Base-by-base conservation (phyloP, 192 early-diverging fungal genomes). In the Allomyces arbusculus region DNA sequence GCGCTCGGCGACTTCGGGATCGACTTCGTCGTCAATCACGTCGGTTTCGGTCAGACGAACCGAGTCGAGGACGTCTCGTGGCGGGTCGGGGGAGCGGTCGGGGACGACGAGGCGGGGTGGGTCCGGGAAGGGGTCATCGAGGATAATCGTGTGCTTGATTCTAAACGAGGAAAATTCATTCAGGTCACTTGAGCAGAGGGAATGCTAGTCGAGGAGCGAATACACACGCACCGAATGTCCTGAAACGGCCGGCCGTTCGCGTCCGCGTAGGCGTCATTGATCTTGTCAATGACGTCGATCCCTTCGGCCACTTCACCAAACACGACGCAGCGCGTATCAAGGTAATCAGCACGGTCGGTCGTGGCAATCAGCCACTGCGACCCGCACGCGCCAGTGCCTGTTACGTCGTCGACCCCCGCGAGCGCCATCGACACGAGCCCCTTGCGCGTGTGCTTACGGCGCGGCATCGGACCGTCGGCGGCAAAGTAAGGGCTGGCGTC, bases 261-360 rank as follows among this genome's bases (percentile, higher is more conserved):
- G 68, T 96, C 95, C 55, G 83, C 84, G 44, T 84, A 81, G 0
- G 79, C 74, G 4, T 68, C 69, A 65, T 89, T 92, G 58, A 95
- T 82, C 67, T 83, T 76, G 43, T 95, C 91, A 11, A 96, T 66
- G 10, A 87, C 80, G 33, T 95, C 93, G 63, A 91, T 73, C 0
- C 95, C 95, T 73, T 98, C 95, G 0, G 86, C 91, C 3, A 94
- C 84, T 62, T 85, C 75, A 1, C 91, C 91, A 82, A 94, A 94
- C 20, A 91, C 80, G 20, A 87, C 89, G 28, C 89, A 87, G 44
- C 88, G 85, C 23, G 86, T 86, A 66, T 94, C 86, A 26, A 94
- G 70, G 67, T 88, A 92, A 64, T 91, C 89, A 40, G 91, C 68
- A 40, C 80, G 75, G 8, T 81, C 77, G 19, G 77, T 89, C 24